Conservation (phyloP, 495 filamentous ascomycete genomes). For the Podospora anserina region DNA sequence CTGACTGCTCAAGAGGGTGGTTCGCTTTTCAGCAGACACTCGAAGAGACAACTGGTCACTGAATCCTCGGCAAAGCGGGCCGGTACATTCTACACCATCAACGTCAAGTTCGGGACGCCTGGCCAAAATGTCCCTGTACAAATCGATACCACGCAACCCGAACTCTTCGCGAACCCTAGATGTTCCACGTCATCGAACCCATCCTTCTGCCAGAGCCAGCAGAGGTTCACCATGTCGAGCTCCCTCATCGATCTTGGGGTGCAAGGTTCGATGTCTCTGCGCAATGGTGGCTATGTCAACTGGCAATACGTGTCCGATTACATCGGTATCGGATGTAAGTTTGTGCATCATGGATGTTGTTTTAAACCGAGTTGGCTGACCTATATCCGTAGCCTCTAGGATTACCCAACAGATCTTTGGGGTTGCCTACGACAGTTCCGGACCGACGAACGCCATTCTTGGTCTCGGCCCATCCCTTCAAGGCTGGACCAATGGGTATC, state of each 20-base stretch:
- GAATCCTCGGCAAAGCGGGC: conserved; percentile 5
- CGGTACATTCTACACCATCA: conserved; percentile 24
- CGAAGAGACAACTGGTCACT: conserved; percentile 17
- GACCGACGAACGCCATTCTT: conserved; percentile 59
- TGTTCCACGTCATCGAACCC: conserved; percentile 19
- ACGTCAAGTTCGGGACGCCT: conserved; percentile 23
- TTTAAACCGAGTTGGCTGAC: too few species aligned
- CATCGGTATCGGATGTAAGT: conserved; percentile 22
- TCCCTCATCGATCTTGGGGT: conserved; percentile 20
- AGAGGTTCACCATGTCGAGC: conserved; percentile 31
- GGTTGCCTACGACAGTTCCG: conserved; percentile 32
- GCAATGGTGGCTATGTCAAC: conserved; percentile 22
- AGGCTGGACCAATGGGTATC: conserved; percentile 51
- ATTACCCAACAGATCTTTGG: conserved; percentile 44
- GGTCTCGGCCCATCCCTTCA: conserved; percentile 61
- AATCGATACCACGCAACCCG: conserved; percentile 44
- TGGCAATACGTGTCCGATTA: conserved; percentile 35
- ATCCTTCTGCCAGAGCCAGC: conserved; percentile 32
- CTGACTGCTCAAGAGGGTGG: conserved; percentile 14
- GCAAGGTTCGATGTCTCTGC: conserved; percentile 27
- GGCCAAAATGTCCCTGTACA: conserved; percentile 38
- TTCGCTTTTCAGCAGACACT: conserved; percentile 12
- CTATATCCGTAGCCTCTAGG: conserved; percentile 20
- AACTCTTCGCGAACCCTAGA: conserved; percentile 36
- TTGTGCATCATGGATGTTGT: too few species aligned